Percentiles rank a stretch among this genome's conserved stretches.
These are phyloP conservation scores for Rauvolfia tetraphylla DNA, from an alignment of 257 asterid genomes.

Conservation along the genomic window DNA sequence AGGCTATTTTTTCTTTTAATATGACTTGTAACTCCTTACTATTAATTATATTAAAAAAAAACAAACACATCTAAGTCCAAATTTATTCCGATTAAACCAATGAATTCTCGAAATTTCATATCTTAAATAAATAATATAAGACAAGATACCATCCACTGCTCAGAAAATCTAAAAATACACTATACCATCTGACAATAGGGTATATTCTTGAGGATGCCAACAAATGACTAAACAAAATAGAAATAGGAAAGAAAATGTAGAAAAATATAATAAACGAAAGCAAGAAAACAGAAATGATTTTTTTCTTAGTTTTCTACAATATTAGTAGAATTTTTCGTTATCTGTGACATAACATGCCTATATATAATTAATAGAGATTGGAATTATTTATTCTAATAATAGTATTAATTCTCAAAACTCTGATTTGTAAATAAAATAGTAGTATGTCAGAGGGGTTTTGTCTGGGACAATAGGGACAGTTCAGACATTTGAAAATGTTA, in stretches of 20 bases:
- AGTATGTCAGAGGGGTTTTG: constrained; percentile 35
- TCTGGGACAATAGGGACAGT: constrained; percentile 54
- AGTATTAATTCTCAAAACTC: background rate
- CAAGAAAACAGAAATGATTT: background rate
- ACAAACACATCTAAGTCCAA: no score
- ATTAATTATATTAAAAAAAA: no score
- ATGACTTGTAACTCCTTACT: no score
- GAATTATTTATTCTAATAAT: background rate
- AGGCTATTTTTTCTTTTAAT: no score
- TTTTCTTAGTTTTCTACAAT: constrained; percentile 8
- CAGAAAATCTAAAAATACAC: background rate
- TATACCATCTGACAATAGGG: background rate
- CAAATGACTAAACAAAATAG: background rate
- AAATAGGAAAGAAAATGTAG: background rate
- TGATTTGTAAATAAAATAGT: constrained; percentile 23
- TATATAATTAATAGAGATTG: constrained; percentile 19
- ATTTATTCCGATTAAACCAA: no score
- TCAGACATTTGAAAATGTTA: constrained; percentile 40
- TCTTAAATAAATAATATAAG: no score
- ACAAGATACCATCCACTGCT: background rate
- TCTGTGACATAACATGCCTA: constrained; percentile 42
- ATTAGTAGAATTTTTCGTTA: constrained; percentile 53
- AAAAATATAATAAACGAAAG: background rate
- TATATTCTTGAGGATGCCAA: background rate
- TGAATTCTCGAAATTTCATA: no score